phyloP scores from a whole-genome alignment of 306 rosid species.

The Begonia loranthoides region DNA sequence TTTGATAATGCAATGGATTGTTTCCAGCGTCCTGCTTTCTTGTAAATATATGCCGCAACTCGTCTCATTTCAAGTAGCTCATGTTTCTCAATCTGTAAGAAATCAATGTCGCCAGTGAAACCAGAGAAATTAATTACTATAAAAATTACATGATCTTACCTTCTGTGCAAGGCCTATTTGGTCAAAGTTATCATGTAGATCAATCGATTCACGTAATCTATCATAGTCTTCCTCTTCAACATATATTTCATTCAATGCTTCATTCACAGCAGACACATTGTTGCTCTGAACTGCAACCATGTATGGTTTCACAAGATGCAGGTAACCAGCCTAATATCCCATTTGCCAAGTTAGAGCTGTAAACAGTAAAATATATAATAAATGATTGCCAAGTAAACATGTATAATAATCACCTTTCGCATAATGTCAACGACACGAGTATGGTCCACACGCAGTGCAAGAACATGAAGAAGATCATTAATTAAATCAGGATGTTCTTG shows the following conservation, averaged over 20 bases:
- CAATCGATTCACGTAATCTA: slow-evolving; percentile 94
- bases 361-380: no score
- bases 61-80: slow-evolving; percentile 99
- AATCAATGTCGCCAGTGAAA: slow-evolving; percentile 11
- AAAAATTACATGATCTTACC: slow-evolving; percentile 24
- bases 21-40: slow-evolving; percentile 98
- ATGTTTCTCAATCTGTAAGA: slow-evolving; percentile 84
- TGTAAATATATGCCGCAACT: slow-evolving; percentile 96
- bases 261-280: slow-evolving; percentile 96
- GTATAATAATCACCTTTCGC: slow-evolving; percentile 53
- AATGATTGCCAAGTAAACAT: no score
- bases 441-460: slow-evolving; percentile 97
- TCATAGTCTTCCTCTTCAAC: slow-evolving; percentile 99
- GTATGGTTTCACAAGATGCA: slow-evolving; percentile 95
- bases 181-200: slow-evolving; percentile 92
- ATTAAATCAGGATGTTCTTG: slow-evolving; percentile 98
- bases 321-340: slow-evolving; percentile 74
- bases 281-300: slow-evolving; percentile 99
- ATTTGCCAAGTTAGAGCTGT: background rate
- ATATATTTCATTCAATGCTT: slow-evolving; percentile 92
- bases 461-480: slow-evolving; percentile 91
- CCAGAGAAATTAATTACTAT: slow-evolving; percentile 6
- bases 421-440: slow-evolving; percentile 97
- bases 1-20: slow-evolving; percentile 96
- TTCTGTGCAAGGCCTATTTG: slow-evolving; percentile 98